Evolutionary conservation across 1,139 yeast species (phyloP).

Genomic region (Wickerhamomyces sp.): DNA sequence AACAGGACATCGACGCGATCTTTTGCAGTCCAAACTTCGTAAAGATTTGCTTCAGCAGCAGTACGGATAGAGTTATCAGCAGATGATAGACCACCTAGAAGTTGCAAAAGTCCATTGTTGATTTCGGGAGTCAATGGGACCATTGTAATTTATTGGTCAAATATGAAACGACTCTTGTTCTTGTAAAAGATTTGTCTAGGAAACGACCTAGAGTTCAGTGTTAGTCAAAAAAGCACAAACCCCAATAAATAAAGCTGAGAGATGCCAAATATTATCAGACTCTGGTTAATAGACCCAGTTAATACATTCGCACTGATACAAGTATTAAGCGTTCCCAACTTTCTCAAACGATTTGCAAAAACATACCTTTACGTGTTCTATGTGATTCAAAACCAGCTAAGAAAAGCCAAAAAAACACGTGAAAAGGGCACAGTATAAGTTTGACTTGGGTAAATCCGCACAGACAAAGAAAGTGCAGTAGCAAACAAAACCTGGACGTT

Average conservation of each 20-base stretch:
- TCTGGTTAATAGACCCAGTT: too few relatives aligned
- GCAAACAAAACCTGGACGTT: background rate
- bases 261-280: too few relatives aligned
- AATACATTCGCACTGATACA: too few relatives aligned
- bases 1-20: conserved; percentile 65
- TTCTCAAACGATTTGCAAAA: too few relatives aligned
- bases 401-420: background rate
- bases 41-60: conserved; percentile 71
- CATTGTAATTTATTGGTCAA: conserved; percentile 29
- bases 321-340: too few relatives aligned
- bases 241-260: too few relatives aligned
- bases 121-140: conserved; percentile 61
- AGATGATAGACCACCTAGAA: conserved; percentile 68
- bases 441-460: background rate
- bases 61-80: conserved; percentile 71
- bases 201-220: too few relatives aligned
- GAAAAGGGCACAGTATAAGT: too few relatives aligned
- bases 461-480: background rate
- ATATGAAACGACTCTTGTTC: background rate
- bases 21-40: conserved; percentile 66
- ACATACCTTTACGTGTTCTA: too few relatives aligned
- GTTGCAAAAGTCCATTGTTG: conserved; percentile 47
- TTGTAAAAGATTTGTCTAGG: too few relatives aligned
- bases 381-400: background rate
- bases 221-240: too few relatives aligned